Evolutionary conservation across 148 eudicot genomes (phyloP), one percentile per base, ranked within the genome.

Genomic region (Rhododendron kiyosumense): DNA sequence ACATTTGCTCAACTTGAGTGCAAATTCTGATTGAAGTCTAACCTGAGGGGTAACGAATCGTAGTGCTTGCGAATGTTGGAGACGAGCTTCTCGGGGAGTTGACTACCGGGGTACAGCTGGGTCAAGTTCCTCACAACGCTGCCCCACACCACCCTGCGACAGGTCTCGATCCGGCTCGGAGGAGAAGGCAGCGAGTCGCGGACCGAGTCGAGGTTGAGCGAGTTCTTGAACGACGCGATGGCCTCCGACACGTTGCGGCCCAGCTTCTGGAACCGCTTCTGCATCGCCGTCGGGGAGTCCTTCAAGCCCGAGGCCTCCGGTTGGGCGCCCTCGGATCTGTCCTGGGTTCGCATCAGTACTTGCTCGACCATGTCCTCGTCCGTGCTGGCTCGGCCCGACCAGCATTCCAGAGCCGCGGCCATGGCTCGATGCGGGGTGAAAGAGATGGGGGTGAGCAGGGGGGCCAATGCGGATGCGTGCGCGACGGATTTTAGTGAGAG

Each of bases 341-440:
- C 89, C 3, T 91, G 86, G n/a, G 95, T 89, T 12, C 93, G 88
- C 98, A 96, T 95, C 7, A 94, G 87, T 1, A 94, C 96, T 48
- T 96, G 97, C 87, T 95, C 97, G 67, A 93, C 96, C 77, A 89
- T 86, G 81, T 95, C 99, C 61, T 96, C 98, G 57, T 94, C 99
- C 17, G 93, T 90, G 89, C 94, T 91, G 0, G 94, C 87, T 12
- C 94, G 88, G 84, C 95, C 90, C 9, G 99, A 94, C 99, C 99
- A 96, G 93, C 99, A 96, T 83, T 96, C 99, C 4, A 96, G 86
- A 8, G 99, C 98, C 8, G 99, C 94, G 20, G 98, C 94, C 99
- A 95, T 96, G 87, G 86, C 36, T 32, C 57, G 7, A 3, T 0
- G 48, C 28, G 82, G 26, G 41, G 49, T 46, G 12, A 9, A 20